Evolutionary conservation across 495 filamentous ascomycete genomes (phyloP).

Genomic region (Neurospora africana): DNA sequence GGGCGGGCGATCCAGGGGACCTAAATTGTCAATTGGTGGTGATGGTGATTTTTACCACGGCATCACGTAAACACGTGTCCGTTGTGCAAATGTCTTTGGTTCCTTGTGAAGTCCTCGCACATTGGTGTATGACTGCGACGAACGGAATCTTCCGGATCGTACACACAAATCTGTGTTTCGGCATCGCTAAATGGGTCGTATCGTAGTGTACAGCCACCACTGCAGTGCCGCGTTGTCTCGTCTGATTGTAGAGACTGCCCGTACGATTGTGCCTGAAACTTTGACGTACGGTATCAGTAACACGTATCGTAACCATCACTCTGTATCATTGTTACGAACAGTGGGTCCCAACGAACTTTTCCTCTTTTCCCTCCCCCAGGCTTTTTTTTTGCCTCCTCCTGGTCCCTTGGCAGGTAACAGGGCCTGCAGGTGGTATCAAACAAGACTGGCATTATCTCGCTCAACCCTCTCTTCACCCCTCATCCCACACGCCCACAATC

Average conservation of each 20-base stretch:
- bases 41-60: not conserved
- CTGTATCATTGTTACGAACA: not conserved
- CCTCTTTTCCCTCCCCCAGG: not conserved
- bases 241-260: not conserved
- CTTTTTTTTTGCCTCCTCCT: not conserved
- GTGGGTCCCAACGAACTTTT: not conserved
- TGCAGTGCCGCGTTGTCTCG: not conserved
- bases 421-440: not conserved
- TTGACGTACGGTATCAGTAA: not conserved
- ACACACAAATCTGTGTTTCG: not conserved
- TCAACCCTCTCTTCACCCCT: not conserved
- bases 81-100: not conserved
- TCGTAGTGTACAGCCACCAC: not conserved
- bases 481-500: not conserved
- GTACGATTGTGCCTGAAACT: not conserved
- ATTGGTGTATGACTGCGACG: not conserved
- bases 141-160: not conserved
- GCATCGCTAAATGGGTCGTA: not conserved
- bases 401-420: not conserved
- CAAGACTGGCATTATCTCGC: not conserved
- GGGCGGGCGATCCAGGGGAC: not conserved
- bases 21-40: not conserved
- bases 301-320: not conserved
- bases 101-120: not conserved
- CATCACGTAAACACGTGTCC: not conserved